Base-by-base conservation (phyloP, 371 early-diverging fungal genomes). In the Mortierella sp. region DNA sequence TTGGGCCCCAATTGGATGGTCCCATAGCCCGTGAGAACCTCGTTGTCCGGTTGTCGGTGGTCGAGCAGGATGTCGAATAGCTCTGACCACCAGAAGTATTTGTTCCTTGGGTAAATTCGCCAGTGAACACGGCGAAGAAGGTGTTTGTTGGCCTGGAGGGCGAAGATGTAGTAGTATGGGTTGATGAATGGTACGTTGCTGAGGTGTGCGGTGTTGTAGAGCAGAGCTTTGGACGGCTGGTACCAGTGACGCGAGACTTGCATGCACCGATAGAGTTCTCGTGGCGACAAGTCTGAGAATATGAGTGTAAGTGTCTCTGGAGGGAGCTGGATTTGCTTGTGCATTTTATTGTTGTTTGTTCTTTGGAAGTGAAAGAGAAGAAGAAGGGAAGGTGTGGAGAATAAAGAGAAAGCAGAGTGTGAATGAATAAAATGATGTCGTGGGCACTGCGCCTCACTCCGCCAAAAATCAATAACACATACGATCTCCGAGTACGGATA, bases 11-110 rank as follows among this genome's bases (percentile, higher is more conserved):
- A 19, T 39, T 0, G 39, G 16, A 37, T 37, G 34, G 19, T 1
- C 8, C 2, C 2, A 39, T 31, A 2, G 19, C 2, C 19, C 9
- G 19, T 8, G 8, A 1, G 61, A 34, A 2, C 3, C 19, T 2
- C 34, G 8, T 37, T 4, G 19, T 31, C 22, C 5, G 14, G 16
- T 19, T 13, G 58, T 7, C 37, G 66, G 34, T 66, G 43, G 45
- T 55, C 73, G 14, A 73, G 44, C 34, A 73, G 16, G 34, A 73
- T 73, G 8, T 66, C 73, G 3, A 66, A n/a, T 8, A 66, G 29
- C 19, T 73, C 73, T 7, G 29, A 11, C 34, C 55, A 48, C 43
- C 40, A 22, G n/a, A n/a, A n/a, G n/a, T n/a, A n/a, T n/a, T n/a
- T 26, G 24, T 0, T 26, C 66, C 19, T n/a, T 47, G 14, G n/a